These are phyloP conservation scores for Scleroderma bovista DNA, from an alignment of 768 basidiomycete species.

Conservation along the genomic window DNA sequence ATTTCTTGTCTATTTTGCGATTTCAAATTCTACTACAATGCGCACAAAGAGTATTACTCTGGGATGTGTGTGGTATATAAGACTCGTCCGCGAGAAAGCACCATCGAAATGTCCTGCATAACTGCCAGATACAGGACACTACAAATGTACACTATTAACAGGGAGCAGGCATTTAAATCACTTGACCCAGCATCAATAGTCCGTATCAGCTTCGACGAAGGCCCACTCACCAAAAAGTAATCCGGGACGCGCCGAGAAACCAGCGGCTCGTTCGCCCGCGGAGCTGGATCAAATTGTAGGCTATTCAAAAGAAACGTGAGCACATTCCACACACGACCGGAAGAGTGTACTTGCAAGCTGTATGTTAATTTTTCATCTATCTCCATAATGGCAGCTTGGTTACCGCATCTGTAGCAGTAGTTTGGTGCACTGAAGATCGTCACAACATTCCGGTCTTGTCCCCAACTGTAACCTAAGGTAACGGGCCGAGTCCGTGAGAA, in stretches of 20 bases:
- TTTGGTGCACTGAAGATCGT: conserved; percentile 99
- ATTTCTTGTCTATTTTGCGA: background rate
- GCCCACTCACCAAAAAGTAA: conserved; percentile 75
- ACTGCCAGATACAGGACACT: conserved; percentile 6
- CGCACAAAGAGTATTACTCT: conserved; percentile 8
- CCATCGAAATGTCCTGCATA: background rate
- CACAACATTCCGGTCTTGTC: conserved; percentile 97
- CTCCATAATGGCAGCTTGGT: conserved; percentile 99
- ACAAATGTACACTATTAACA: conserved; percentile 20
- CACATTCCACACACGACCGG: conserved; percentile 2
- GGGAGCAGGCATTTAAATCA: conserved; percentile 10
- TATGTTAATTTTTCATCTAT: conserved; percentile 98
- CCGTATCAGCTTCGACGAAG: background rate
- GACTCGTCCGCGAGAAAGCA: conserved; percentile 6
- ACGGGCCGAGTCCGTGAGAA: conserved; percentile 3
- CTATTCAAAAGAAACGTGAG: conserved; percentile 35
- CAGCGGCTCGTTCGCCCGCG: conserved; percentile 95
- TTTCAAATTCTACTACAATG: conserved; percentile 1
- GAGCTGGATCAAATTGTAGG: conserved; percentile 99
- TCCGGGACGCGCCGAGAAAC: conserved; percentile 94
- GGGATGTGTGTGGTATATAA: conserved; percentile 11
- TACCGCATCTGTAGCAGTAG: conserved; percentile 99
- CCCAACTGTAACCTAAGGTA: conserved; percentile 91
- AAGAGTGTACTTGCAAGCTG: conserved; percentile 63
- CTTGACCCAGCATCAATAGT: conserved; percentile 8